phyloP scores from a whole-genome alignment of 1,284 basidiomycete genomes.

The Rhodotorula sp. region DNA sequence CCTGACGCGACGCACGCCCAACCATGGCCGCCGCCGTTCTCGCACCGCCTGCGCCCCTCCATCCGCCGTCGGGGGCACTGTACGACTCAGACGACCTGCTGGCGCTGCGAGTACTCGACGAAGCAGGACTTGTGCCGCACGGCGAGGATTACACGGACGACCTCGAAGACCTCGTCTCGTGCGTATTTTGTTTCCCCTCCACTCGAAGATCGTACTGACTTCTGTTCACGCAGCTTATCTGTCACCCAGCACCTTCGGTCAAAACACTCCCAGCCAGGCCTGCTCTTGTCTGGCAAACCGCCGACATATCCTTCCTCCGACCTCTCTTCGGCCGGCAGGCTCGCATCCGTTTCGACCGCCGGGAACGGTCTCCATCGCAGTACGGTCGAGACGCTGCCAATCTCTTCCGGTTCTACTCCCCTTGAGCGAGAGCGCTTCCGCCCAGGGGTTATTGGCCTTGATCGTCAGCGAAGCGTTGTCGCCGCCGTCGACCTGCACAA shows the following conservation, averaged over 20 bases:
- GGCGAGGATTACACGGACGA: not conserved
- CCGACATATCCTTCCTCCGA: not conserved
- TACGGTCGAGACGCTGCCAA: no score
- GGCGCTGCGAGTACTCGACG: not conserved
- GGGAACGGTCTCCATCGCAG: no score
- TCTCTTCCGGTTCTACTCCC: no score
- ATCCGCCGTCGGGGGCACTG: not conserved
- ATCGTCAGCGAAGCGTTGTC: no score
- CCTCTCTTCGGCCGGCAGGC: no score
- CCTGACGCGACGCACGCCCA: not conserved
- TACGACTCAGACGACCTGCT: slow-evolving; percentile 11
- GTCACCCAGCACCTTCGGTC: slow-evolving; percentile 12
- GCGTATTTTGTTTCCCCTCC: not conserved
- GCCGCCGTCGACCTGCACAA: no score
- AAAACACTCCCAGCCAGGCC: not conserved
- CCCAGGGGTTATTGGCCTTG: no score
- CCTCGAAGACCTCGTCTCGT: slow-evolving; percentile 2
- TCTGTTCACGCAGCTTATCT: slow-evolving; percentile 1
- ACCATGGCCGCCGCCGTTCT: not conserved
- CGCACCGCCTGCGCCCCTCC: not conserved
- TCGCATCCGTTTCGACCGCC: no score
- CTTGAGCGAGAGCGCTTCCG: no score
- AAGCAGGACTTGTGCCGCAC: not conserved
- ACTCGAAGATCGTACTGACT: not conserved
- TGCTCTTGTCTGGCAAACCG: not conserved